A percentile compares a stretch with the other conserved stretches of the same genome.
Conservation (phyloP, 192 early-diverging fungal species). For the Funneliformis mosseae region DNA sequence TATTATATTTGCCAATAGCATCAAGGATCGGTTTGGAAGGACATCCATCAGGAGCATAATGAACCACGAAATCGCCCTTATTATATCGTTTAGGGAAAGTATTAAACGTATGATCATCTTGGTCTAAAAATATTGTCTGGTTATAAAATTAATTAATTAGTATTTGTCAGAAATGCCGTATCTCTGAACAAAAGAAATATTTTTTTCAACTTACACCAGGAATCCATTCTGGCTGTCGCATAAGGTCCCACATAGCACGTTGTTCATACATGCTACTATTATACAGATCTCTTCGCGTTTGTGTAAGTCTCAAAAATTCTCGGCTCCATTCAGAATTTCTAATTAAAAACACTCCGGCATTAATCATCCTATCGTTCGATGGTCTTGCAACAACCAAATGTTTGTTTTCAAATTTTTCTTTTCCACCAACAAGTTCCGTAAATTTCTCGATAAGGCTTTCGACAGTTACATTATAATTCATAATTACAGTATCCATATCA, state of each 20-base stretch:
- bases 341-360: conserved; percentile 62
- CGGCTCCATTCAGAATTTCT: conserved; percentile 58
- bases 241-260: conserved; percentile 60
- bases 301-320: conserved; percentile 50
- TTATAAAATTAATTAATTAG: conserved; percentile 2
- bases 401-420: conserved; percentile 41
- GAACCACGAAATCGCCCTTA: conserved; percentile 56
- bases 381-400: conserved; percentile 56
- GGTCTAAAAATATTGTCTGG: conserved; percentile 46
- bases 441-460: conserved; percentile 47
- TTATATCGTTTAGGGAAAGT: conserved; percentile 55
- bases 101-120: conserved; percentile 59
- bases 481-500: conserved; percentile 64
- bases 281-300: conserved; percentile 46
- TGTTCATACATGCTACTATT: conserved; percentile 51
- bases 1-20: conserved; percentile 43
- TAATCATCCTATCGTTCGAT: conserved; percentile 51
- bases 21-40: conserved; percentile 51
- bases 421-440: conserved; percentile 32
- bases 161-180: not conserved
- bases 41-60: conserved; percentile 61
- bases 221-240: conserved; percentile 42
- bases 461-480: conserved; percentile 46
- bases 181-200: not conserved
- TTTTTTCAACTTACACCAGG: conserved; percentile 36